These are phyloP conservation scores for Lipomyces sp. DNA, from an alignment of 805 yeast species.

Conservation along the genomic window DNA sequence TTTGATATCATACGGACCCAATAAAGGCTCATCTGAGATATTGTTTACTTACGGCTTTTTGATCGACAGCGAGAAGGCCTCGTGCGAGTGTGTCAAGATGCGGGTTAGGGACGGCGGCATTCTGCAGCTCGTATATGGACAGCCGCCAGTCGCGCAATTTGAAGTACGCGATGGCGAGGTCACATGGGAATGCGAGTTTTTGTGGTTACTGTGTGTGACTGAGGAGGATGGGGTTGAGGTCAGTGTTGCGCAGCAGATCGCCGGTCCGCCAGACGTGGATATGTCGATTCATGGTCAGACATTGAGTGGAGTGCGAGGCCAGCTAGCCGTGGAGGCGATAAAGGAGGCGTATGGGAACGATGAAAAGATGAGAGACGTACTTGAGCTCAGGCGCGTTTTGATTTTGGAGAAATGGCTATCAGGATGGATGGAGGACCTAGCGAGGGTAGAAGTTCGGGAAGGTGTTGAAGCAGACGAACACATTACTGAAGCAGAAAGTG, in stretches of 20 bases:
- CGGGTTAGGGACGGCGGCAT: constrained; percentile 23
- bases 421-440: constrained; percentile 26
- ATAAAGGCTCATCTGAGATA: constrained; percentile 46
- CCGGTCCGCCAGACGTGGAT: constrained; percentile 22
- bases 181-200: constrained; percentile 34
- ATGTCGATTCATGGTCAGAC: constrained; percentile 13
- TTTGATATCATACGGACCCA: constrained; percentile 46
- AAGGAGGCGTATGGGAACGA: constrained; percentile 13
- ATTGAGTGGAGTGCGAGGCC: constrained; percentile 18
- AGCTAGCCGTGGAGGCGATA: constrained; percentile 15
- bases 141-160: constrained; percentile 25
- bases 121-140: constrained; percentile 26
- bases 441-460: constrained; percentile 13
- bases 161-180: constrained; percentile 7
- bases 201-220: constrained; percentile 31
- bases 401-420: constrained; percentile 15
- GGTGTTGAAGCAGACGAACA: not conserved
- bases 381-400: constrained; percentile 29
- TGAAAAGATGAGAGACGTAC: constrained; percentile 17
- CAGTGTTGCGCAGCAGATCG: constrained; percentile 15
- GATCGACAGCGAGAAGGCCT: constrained; percentile 8
- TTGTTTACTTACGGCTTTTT: constrained; percentile 50
- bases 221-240: constrained; percentile 29
- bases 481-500: not conserved
- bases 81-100: constrained; percentile 25